Evolutionary conservation across 1,139 yeast genomes (phyloP), one percentile per base, ranked within the genome.

Genomic region (Candida tropicalis): DNA sequence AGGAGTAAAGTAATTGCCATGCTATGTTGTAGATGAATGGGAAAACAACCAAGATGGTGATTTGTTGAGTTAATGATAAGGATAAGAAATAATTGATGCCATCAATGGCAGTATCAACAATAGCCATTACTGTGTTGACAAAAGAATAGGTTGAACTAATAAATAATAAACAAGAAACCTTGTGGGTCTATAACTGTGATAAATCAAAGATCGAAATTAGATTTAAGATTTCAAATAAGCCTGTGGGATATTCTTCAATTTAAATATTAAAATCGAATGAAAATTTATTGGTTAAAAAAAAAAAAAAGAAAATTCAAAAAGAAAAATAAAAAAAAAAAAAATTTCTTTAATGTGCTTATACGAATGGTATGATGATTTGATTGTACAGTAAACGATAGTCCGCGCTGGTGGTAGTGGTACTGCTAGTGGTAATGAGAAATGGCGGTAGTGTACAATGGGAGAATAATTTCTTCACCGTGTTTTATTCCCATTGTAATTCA

Each of bases 1-100:
- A 60, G 8, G 88, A 79, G 60, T 85, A 84, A 20, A 81, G 59
- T 4, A 86, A 66, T 69, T 90, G 97, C 82, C 84, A 82, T 24
- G 77, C 58, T 33, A 86, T 66, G 56, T 84, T 84, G 67, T 82
- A 79, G 20, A 84, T 56, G 55, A 79, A 75, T 10, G 84, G 84
- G 40, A 81, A 50, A 5, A 69, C 47, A 15, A 70, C 45, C n/a
- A 74, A 41, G 3, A 81, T 41, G 4, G 68, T 56, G 25, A 72
- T 43, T 55, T 75, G 75, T 50, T 65, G 67, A 25, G 55, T 46
- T 7, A 63, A 46, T 13, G 63, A 50, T 38, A 71, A 64, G 25
- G 60, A 53, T 27, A 49, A 48, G 52, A 67, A 66, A 45, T 43
- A 48, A 40, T 50, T 55, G 45, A 58, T 57, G 17, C 35, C 36